Evolutionary conservation across 129 eudicot genomes (phyloP).

Genomic region (Dittrichia graveolens): DNA sequence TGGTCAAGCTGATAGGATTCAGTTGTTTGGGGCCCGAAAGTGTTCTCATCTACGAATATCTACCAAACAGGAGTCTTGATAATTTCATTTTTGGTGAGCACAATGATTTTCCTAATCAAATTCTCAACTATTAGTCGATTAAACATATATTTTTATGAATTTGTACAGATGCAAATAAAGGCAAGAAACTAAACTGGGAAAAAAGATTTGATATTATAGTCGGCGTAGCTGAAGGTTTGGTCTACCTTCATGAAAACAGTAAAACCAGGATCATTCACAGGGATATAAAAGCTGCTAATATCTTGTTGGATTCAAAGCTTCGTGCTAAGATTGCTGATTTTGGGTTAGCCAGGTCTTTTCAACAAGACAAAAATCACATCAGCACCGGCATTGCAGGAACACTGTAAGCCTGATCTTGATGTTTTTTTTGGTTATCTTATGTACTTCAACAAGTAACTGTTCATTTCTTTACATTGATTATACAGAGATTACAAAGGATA

Average conservation of each 20-base stretch:
- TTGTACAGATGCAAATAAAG: slow-evolving; percentile 54
- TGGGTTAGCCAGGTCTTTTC: slow-evolving; percentile 81
- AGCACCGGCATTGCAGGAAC: slow-evolving; percentile 92
- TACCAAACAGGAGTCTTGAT: slow-evolving; percentile 76
- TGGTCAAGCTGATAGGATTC: slow-evolving; percentile 73
- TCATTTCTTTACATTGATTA: too few species aligned
- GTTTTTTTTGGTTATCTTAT: not conserved
- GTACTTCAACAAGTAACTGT: not conserved
- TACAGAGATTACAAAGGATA: too few species aligned
- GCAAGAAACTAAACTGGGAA: slow-evolving; percentile 71
- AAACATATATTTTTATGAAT: not conserved
- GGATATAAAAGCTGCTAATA: slow-evolving; percentile 77
- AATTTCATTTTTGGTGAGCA: slow-evolving; percentile 64
- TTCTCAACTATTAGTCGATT: slow-evolving; percentile 1
- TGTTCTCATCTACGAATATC: slow-evolving; percentile 68
- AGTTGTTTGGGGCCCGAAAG: slow-evolving; percentile 77
- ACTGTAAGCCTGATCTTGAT: slow-evolving; percentile 43
- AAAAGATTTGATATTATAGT: slow-evolving; percentile 60
- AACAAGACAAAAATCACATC: slow-evolving; percentile 81
- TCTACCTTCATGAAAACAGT: slow-evolving; percentile 81
- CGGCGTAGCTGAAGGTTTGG: slow-evolving; percentile 76
- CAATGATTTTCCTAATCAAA: not conserved
- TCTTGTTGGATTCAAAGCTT: slow-evolving; percentile 70
- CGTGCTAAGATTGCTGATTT: slow-evolving; percentile 87
- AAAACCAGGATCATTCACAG: slow-evolving; percentile 71